These are phyloP conservation scores for Alnus rubra DNA, from an alignment of 306 rosid genomes.

Conservation along the genomic window DNA sequence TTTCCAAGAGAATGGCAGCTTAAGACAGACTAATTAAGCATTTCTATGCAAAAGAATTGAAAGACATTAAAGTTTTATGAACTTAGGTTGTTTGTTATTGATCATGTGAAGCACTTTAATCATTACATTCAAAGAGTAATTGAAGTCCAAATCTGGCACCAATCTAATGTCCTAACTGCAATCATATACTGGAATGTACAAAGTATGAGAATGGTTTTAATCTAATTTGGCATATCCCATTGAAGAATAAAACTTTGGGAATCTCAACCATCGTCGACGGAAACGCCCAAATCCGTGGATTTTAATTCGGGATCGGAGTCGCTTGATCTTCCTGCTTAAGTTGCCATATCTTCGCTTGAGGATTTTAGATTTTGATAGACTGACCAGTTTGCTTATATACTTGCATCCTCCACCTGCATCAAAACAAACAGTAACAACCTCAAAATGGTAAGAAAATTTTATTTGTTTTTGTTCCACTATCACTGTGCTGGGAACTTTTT, in stretches of 20 bases:
- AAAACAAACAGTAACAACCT: constrained; percentile 18
- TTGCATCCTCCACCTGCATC: constrained; percentile 45
- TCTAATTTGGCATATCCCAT: constrained; percentile 52
- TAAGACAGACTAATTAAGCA: not conserved
- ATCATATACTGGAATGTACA: not conserved
- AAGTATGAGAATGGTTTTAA: constrained; percentile 22
- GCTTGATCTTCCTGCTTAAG: constrained; percentile 61
- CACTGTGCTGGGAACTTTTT: not conserved
- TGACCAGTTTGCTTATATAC: constrained; percentile 43
- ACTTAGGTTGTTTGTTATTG: not conserved
- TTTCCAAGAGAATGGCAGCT: not conserved
- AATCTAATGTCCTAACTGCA: not conserved
- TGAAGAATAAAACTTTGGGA: constrained; percentile 68
- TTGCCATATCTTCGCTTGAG: constrained; percentile 54
- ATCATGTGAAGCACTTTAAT: not conserved
- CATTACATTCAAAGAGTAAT: not conserved
- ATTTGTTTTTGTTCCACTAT: not conserved
- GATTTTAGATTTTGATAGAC: constrained; percentile 43
- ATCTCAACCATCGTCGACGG: constrained; percentile 67
- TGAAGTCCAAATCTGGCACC: not conserved
- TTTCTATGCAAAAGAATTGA: not conserved
- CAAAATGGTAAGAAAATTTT: not conserved
- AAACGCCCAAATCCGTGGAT: constrained; percentile 72
- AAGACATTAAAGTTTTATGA: not conserved
- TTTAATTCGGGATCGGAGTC: constrained; percentile 52